Evolutionary conservation across 345 rosid species (phyloP).

Genomic region (Eucalyptus cloeziana): DNA sequence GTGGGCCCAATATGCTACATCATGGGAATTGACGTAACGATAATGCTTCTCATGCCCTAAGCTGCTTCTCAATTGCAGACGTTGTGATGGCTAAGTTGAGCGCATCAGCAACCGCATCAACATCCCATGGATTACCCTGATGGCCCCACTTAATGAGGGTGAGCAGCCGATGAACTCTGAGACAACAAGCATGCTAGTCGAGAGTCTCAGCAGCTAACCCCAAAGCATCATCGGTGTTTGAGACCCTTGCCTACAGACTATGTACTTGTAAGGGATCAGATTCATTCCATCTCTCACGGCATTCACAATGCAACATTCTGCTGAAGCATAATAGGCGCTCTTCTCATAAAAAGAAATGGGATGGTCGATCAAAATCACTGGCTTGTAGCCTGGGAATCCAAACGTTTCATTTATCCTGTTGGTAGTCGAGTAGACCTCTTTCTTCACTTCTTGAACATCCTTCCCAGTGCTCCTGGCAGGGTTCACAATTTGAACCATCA

Average conservation of each 20-base stretch:
- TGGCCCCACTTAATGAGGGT: conserved; percentile 36
- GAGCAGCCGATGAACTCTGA: conserved; percentile 38
- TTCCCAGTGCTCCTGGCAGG: conserved; percentile 35
- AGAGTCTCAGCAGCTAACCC: neutral
- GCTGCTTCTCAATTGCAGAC: conserved; percentile 15
- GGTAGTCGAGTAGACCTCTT: conserved; percentile 5
- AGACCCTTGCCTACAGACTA: conserved; percentile 30
- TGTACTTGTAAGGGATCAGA: conserved; percentile 25
- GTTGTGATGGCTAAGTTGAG: conserved; percentile 6
- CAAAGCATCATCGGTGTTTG: conserved; percentile 12
- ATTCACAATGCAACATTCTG: conserved; percentile 33
- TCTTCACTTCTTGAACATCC: conserved; percentile 17
- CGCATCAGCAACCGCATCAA: conserved; percentile 30
- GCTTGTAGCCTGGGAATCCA: conserved; percentile 20
- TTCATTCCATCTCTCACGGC: conserved; percentile 43
- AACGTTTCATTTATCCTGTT: conserved; percentile 12
- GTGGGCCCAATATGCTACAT: conserved; percentile 23
- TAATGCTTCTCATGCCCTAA: conserved; percentile 39
- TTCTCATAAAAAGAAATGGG: conserved; percentile 17
- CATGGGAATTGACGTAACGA: conserved; percentile 21
- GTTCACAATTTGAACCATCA: conserved; percentile 29
- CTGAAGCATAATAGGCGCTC: conserved; percentile 29
- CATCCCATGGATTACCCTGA: conserved; percentile 35
- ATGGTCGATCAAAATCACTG: conserved; percentile 27
- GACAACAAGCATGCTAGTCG: conserved; percentile 27